Conservation (phyloP, 495 filamentous ascomycete species). For the Penicillium chermesinum region DNA sequence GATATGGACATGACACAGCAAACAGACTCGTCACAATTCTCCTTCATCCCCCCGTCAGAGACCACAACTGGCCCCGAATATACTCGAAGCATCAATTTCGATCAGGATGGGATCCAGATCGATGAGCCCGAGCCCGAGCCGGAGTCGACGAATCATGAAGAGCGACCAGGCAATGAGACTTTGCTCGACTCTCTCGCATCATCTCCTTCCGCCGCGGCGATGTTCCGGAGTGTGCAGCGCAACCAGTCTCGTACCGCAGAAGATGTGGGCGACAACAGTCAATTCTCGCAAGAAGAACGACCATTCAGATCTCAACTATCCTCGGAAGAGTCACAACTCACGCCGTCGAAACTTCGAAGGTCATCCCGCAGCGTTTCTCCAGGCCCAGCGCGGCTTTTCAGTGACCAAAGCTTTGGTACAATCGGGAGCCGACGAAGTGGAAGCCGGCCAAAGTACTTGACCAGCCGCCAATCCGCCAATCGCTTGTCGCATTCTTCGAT, state of each 20-base stretch:
- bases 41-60: conserved; percentile 26
- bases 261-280: conserved; percentile 14
- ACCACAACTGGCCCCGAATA: conserved; percentile 19
- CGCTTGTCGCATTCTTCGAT: conserved; percentile 74
- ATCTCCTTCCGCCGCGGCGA: conserved; percentile 62
- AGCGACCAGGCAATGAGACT: conserved; percentile 46
- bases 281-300: conserved; percentile 25
- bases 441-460: conserved; percentile 65
- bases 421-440: conserved; percentile 31
- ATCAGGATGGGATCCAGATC: not conserved
- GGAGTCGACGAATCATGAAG: conserved; percentile 15
- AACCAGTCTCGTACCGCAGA: conserved; percentile 21
- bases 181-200: conserved; percentile 58
- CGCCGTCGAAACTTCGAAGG: conserved; percentile 25
- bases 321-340: conserved; percentile 27
- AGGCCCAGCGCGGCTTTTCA: conserved; percentile 32
- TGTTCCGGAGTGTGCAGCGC: conserved; percentile 46
- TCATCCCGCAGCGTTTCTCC: conserved; percentile 31
- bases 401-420: conserved; percentile 26
- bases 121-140: conserved; percentile 19
- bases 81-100: conserved; percentile 1
- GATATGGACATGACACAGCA: conserved; percentile 12
- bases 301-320: conserved; percentile 19
- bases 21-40: conserved; percentile 23
- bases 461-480: conserved; percentile 68